Conservation (phyloP, 345 rosid species). For the Ailanthus altissimus region DNA sequence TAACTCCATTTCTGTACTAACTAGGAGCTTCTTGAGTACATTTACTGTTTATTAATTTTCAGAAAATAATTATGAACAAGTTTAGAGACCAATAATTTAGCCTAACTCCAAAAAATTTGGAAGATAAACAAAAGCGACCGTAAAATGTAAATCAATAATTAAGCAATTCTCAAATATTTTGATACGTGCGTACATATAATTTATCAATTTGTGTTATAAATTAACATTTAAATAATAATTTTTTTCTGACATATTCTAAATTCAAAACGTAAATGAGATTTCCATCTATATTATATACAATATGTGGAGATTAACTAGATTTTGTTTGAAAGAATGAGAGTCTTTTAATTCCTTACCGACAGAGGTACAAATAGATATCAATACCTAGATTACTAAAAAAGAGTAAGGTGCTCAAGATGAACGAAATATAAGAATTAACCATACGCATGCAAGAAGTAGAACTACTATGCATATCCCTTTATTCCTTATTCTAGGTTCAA, state of each 20-base stretch:
- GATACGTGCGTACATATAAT: no score
- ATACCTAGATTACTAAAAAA: neutral
- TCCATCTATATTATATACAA: no score
- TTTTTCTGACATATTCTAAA: no score
- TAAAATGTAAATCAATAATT: no score
- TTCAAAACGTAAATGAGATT: no score
- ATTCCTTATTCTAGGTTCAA: conserved; percentile 6
- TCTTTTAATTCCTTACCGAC: neutral
- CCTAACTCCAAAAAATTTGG: neutral
- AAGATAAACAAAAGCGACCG: no score
- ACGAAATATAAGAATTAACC: neutral
- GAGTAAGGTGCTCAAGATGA: neutral
- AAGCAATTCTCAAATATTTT: no score
- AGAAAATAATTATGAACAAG: neutral
- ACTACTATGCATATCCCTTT: neutral
- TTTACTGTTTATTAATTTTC: neutral
- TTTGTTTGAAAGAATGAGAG: neutral
- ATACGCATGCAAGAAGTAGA: neutral
- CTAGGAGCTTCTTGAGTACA: neutral
- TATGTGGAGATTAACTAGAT: neutral
- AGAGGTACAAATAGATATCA: neutral
- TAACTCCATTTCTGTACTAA: neutral
- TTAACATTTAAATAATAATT: no score
- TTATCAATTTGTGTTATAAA: no score
- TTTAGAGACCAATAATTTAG: no score